Evolutionary conservation across 768 basidiomycete species (phyloP), one percentile per base, ranked within the genome.

Genomic region (Tulasnella sp.): DNA sequence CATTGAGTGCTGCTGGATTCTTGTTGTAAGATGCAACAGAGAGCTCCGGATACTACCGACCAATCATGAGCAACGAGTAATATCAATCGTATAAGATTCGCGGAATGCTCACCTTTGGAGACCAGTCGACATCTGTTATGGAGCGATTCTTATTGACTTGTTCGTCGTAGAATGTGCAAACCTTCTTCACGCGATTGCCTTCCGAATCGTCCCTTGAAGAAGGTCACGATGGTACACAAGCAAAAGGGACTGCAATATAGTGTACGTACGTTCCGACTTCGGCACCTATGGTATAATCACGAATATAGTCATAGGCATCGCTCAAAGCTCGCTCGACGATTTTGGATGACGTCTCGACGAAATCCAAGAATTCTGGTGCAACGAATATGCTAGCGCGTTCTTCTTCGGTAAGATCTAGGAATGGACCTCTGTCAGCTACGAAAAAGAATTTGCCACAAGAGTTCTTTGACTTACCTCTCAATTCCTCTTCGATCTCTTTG

Each of bases 1-100:
- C 98, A 81, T 98, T 96, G 70, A 95, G 84, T 0, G 95, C 93
- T 5, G 92, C 91, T 7, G 95, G 91, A 81, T 98, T 98, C 87
- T 98, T 98, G 87, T 99, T 99, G 83, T 99, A 99, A 4, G 98
- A 93, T 0, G 98, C 96, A 26, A 94, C 94, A 78, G 92, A 93
- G 35, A 99, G 89, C 84, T 99, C 98, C 9, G 96, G 97, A 82
- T 94, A 99, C 97, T 98, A 40, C 1, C 29, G 13, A 74, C 42
- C 0, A 2, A 20, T 3, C 51, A 51, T n/a, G 35, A 69, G 46
- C 26, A 35, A 44, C 26, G 23, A 46, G 15, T 35, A 32, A 55
- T 74, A 78, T 73, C 79, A 67, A 35, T 74, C 70, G 13, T 42
- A 5, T 42, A 1, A 48, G 35, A 16, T 23, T 69, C 35, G 15